Conservation (phyloP, 2,329 filamentous ascomycete species). For the Exophiala oligosperma region DNA sequence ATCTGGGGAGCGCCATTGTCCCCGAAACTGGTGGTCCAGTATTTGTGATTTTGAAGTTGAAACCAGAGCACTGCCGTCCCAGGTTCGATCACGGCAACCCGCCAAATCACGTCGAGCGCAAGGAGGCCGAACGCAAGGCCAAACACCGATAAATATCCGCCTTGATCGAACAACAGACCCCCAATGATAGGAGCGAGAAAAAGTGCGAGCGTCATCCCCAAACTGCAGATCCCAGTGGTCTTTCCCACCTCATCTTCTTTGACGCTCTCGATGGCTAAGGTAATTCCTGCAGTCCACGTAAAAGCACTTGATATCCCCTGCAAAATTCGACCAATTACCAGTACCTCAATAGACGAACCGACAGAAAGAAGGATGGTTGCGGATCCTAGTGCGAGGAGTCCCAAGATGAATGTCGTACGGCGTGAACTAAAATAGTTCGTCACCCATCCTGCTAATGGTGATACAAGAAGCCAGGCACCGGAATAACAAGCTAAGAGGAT, state of each 20-base stretch:
- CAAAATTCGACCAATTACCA: not conserved
- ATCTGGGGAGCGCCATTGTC: conserved; percentile 2
- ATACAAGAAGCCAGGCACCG: not conserved
- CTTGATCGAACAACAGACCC: conserved; percentile 63
- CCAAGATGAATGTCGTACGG: not conserved
- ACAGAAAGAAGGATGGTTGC: not conserved
- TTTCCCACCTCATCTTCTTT: not conserved
- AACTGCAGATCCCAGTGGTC: conserved; percentile 46
- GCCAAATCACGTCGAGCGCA: not conserved
- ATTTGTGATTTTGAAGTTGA: not conserved
- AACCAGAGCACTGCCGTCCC: conserved; percentile 43
- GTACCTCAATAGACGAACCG: not conserved
- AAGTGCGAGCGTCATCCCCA: conserved; percentile 70
- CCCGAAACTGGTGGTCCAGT: not conserved
- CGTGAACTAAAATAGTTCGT: not conserved
- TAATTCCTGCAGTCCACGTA: conserved; percentile 1
- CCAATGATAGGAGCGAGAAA: conserved; percentile 67
- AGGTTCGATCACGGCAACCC: not conserved
- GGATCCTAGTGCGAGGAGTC: not conserved
- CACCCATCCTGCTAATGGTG: not conserved
- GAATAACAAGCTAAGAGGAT: conserved; percentile 1
- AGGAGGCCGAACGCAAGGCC: conserved; percentile 25
- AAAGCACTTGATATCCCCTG: conserved; percentile 1
- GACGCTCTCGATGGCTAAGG: not conserved
- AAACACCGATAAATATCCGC: conserved; percentile 41